A percentile compares a stretch with the other conserved stretches of the same genome.
Conservation (phyloP, 2,329 filamentous ascomycete genomes). For the Colletotrichum falcatum region DNA sequence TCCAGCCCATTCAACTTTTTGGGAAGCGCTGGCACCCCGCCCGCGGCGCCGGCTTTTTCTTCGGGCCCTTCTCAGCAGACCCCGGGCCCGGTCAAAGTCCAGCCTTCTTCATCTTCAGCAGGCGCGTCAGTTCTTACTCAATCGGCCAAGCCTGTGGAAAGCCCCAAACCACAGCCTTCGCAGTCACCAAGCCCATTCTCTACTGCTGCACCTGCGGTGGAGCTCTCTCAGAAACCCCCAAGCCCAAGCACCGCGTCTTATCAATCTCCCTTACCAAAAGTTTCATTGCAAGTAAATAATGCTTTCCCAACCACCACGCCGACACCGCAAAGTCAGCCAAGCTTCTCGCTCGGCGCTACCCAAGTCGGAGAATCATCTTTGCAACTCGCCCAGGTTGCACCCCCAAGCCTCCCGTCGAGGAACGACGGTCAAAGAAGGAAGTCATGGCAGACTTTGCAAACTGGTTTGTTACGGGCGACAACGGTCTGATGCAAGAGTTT, state of each 20-base stretch:
- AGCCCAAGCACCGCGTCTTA: background rate
- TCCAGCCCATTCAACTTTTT: slow-evolving; percentile 18
- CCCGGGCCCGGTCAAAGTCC: slow-evolving; percentile 32
- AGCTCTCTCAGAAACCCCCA: slow-evolving; percentile 17
- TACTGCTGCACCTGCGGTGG: slow-evolving; percentile 40
- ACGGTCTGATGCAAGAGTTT: slow-evolving; percentile 65
- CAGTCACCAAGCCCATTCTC: slow-evolving; percentile 11
- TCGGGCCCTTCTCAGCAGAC: slow-evolving; percentile 20
- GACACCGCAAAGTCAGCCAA: slow-evolving; percentile 2
- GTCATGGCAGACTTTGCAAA: slow-evolving; percentile 62
- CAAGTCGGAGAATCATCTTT: slow-evolving; percentile 23
- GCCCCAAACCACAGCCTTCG: slow-evolving; percentile 19
- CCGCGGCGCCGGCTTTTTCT: slow-evolving; percentile 4
- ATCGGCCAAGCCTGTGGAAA: slow-evolving; percentile 44
- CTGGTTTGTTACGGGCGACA: slow-evolving; percentile 68
- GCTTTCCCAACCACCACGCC: background rate
- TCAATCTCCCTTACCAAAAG: slow-evolving; percentile 26
- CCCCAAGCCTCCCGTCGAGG: slow-evolving; percentile 1
- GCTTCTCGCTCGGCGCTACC: background rate
- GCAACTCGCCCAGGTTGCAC: background rate
- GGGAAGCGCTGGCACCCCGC: background rate
- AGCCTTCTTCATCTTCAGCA: background rate
- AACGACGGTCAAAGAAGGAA: slow-evolving; percentile 48
- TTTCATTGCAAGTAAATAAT: slow-evolving; percentile 4
- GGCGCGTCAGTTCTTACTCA: background rate